Evolutionary conservation across 352 stramenopile genomes (phyloP).

Genomic region (Lagenidium sp.): DNA sequence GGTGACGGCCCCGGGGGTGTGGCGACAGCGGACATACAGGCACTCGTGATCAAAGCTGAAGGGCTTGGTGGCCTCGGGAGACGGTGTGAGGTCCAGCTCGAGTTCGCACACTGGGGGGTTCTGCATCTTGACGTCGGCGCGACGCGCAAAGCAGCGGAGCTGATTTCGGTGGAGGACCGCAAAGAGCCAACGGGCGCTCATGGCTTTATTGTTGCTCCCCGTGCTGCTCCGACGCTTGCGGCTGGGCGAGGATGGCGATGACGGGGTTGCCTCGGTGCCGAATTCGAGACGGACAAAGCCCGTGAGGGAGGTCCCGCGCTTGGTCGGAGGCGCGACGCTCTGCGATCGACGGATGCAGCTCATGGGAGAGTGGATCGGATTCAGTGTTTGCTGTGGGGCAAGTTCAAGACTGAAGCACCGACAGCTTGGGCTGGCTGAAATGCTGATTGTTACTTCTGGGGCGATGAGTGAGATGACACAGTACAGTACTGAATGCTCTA

Average conservation of each 20-base stretch:
- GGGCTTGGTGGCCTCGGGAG: constrained; percentile 9
- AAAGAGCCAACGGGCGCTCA: constrained; percentile 16
- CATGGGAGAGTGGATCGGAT: constrained; percentile 4
- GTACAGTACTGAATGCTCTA: too few species aligned
- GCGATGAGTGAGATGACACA: too few species aligned
- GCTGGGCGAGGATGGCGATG: background rate
- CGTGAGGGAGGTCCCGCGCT: constrained; percentile 12
- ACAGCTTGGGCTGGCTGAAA: too few species aligned
- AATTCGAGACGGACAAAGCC: constrained; percentile 19
- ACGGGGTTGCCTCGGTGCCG: too few species aligned
- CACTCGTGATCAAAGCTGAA: constrained; percentile 19
- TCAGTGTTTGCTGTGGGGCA: too few species aligned
- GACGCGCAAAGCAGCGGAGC: constrained; percentile 14
- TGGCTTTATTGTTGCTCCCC: constrained; percentile 7
- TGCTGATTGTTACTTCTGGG: too few species aligned
- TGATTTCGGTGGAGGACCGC: constrained; percentile 15
- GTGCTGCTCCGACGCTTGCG: constrained; percentile 17
- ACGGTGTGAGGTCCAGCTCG: constrained; percentile 12
- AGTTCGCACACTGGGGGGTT: constrained; percentile 12
- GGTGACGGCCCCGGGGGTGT: constrained; percentile 8
- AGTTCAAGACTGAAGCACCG: too few species aligned
- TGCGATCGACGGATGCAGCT: constrained; percentile 16
- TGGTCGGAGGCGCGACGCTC: constrained; percentile 9
- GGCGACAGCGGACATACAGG: constrained; percentile 14
- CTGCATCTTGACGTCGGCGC: constrained; percentile 19